These are phyloP conservation scores for Ceratocystis alfenasii DNA, from an alignment of 2,329 filamentous ascomycete genomes.

Conservation along the genomic window DNA sequence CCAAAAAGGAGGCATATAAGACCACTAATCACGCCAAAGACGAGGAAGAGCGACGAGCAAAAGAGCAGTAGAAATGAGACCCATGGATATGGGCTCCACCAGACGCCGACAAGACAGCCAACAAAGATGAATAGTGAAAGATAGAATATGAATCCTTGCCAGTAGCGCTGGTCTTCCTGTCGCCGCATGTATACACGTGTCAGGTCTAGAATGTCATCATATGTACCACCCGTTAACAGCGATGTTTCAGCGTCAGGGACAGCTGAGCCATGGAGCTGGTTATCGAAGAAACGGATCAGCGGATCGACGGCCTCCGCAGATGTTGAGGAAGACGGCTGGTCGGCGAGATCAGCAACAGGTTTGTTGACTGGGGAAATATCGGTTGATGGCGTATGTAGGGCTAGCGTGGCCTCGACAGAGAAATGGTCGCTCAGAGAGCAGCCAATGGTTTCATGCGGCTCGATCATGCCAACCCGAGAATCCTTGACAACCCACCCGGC, in stretches of 20 bases:
- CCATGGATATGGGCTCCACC: slow-evolving; percentile 69
- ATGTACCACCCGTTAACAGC: slow-evolving; percentile 27
- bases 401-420: slow-evolving; percentile 70
- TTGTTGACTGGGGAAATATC: slow-evolving; percentile 22
- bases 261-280: slow-evolving; percentile 28
- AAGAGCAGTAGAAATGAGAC: slow-evolving; percentile 72
- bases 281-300: slow-evolving; percentile 26
- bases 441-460: slow-evolving; percentile 64
- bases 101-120: slow-evolving; percentile 67
- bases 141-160: slow-evolving; percentile 64
- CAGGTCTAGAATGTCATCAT: slow-evolving; percentile 59
- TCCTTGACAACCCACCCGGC: slow-evolving; percentile 56
- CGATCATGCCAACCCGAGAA: slow-evolving; percentile 64
- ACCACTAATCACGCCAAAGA: slow-evolving; percentile 68
- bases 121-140: slow-evolving; percentile 54
- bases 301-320: slow-evolving; percentile 22
- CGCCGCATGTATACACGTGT: slow-evolving; percentile 56
- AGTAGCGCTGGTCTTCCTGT: slow-evolving; percentile 58
- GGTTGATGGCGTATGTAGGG: slow-evolving; percentile 33
- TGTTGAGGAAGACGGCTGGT: slow-evolving; percentile 23
- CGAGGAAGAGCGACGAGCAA: slow-evolving; percentile 63
- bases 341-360: slow-evolving; percentile 16
- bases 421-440: slow-evolving; percentile 95
- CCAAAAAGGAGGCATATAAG: slow-evolving; percentile 81
- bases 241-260: slow-evolving; percentile 23